Conservation (phyloP, 2,329 filamentous ascomycete genomes). For the Epichloe coenophiala region DNA sequence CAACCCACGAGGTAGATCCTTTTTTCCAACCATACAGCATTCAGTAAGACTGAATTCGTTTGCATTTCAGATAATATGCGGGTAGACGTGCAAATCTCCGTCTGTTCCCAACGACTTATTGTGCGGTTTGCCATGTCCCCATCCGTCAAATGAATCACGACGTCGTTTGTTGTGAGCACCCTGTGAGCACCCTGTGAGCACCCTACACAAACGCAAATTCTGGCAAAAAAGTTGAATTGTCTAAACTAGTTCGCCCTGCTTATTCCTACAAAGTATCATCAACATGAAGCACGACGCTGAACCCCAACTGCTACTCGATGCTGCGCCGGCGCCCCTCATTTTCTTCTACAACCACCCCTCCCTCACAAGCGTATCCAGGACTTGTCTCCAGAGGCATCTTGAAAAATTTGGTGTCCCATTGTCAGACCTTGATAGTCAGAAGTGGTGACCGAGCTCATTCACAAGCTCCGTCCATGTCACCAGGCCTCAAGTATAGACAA, state of each 20-base stretch:
- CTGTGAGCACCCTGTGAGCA: no score
- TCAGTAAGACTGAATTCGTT: no score
- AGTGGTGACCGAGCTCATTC: not conserved
- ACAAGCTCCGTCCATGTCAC: not conserved
- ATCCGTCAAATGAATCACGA: no score
- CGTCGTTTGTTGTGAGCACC: no score
- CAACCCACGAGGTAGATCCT: no score
- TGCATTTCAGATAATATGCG: no score
- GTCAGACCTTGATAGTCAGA: not conserved
- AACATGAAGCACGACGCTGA: slow-evolving; percentile 1
- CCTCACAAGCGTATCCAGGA: not conserved
- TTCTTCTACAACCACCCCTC: not conserved
- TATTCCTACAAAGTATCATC: not conserved
- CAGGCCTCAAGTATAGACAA: not conserved
- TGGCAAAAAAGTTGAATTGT: not conserved
- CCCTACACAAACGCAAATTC: not conserved
- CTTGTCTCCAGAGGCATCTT: not conserved
- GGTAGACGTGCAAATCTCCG: not conserved
- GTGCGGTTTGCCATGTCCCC: not conserved
- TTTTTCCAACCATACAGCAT: no score
- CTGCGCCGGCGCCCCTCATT: not conserved
- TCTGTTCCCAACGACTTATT: not conserved
- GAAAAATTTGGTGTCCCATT: not conserved
- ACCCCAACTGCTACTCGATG: not conserved
- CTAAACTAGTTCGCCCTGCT: not conserved